phyloP scores from a whole-genome alignment of 192 early-diverging fungal genomes.

The Backusella mclennaniae region DNA sequence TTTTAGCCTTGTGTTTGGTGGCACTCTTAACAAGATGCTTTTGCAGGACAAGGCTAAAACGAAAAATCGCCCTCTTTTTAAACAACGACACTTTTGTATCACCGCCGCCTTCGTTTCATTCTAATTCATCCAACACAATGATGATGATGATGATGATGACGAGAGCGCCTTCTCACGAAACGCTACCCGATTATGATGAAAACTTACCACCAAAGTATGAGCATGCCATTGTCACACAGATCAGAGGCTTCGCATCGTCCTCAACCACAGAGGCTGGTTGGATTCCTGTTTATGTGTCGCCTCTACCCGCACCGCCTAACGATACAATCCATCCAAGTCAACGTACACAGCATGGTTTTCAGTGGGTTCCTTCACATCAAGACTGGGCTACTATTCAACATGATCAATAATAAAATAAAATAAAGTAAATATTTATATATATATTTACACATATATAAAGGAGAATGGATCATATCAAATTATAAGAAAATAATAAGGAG shows the following conservation, averaged over 20 bases:
- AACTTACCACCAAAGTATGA: neutral
- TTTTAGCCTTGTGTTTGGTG: neutral
- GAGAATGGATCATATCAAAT: neutral
- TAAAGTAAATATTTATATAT: neutral
- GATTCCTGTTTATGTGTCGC: conserved; percentile 2
- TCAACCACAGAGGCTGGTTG: neutral
- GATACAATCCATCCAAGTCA: neutral
- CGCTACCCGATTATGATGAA: neutral
- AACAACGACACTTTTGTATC: neutral
- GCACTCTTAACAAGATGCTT: neutral
- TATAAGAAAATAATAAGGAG: too few species aligned
- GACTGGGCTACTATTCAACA: conserved; percentile 6
- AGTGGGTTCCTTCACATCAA: neutral
- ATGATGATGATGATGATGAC: neutral
- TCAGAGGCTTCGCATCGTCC: neutral
- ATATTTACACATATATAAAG: neutral
- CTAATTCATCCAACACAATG: neutral
- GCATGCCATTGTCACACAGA: neutral
- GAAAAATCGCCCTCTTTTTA: neutral
- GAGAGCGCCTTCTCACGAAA: neutral
- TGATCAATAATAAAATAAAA: neutral
- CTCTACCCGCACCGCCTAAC: neutral
- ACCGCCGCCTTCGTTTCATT: neutral
- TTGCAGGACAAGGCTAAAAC: neutral
- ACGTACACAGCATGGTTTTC: neutral